Conservation (phyloP, 2,329 filamentous ascomycete genomes). For the Neoscytalidium dimidiatum region DNA sequence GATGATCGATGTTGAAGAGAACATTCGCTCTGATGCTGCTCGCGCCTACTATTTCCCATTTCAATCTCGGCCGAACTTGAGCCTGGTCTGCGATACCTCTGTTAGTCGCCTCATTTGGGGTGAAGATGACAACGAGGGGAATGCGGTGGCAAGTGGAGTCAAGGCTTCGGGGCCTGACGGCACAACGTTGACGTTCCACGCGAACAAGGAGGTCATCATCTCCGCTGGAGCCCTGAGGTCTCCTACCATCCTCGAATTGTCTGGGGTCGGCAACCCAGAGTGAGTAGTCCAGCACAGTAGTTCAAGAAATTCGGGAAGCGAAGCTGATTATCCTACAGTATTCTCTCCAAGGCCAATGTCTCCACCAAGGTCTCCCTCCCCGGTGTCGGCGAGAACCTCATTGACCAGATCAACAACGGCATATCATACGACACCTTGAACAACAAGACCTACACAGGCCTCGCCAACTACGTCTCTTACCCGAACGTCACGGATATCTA, state of each 20-base stretch:
- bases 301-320: not conserved
- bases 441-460: constrained; percentile 28
- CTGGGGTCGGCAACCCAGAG: constrained; percentile 24
- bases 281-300: not conserved
- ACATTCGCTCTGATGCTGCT: constrained; percentile 49
- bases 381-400: constrained; percentile 27
- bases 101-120: constrained; percentile 45
- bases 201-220: constrained; percentile 26
- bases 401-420: constrained; percentile 26
- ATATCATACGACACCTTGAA: constrained; percentile 17
- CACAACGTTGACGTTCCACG: not conserved
- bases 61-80: constrained; percentile 42
- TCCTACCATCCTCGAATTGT: constrained; percentile 23
- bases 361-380: constrained; percentile 21
- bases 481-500: constrained; percentile 28
- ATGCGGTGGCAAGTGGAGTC: constrained; percentile 25
- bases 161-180: not conserved
- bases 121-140: constrained; percentile 21
- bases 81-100: constrained; percentile 46
- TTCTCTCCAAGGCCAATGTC: constrained; percentile 22
- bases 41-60: constrained; percentile 50
- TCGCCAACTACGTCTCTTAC: constrained; percentile 28
- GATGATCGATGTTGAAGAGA: constrained; percentile 41
- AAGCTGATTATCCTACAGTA: not conserved
- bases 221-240: constrained; percentile 23